Evolutionary conservation across 2,329 filamentous ascomycete genomes (phyloP), one percentile per base, ranked within the genome.

Genomic region (Coleophoma cylindrospora): DNA sequence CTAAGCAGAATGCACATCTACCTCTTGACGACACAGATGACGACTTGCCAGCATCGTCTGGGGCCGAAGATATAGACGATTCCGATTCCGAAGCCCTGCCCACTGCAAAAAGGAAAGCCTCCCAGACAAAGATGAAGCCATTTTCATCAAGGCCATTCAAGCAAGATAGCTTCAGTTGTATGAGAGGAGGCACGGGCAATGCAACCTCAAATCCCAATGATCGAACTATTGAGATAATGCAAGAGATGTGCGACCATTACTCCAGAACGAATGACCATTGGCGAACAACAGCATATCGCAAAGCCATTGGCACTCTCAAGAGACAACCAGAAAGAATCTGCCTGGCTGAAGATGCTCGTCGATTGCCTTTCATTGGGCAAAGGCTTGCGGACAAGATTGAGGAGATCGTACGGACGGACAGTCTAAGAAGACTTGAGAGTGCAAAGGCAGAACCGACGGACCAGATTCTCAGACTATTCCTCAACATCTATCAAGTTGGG

Each of bases 301-400:
- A 84, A 64, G 89, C 81, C 12, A 87, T 95, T 47, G 73, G 75
- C n/a, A 86, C 81, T 3, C 74, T 97, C 12, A 81, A 81, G 41
- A 83, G 80, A 44, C 86, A 91, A 54, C 64, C 71, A 0, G 63
- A 61, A 17, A 85, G 82, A 62, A 79, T 96, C 51, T 72, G 68
- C 4, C 91, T 86, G 0, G 83, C 79, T 51, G 76, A 83, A 45
- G 78, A 95, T 65, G 92, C 91, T 0, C 70, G 77, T 11, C 66
- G 69, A 2, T 74, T 96, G 1, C 81, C 83, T 1, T 79, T 76
- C 51, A 83, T 96, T 34, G 91, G 91, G 8, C 61, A 74, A 11
- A 79, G 88, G 1, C 71, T 96, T 1, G 91, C 91, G 0, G 74
- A 79, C 22, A 96, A 96, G 66, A 94, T 97, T 55, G 89, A 94